Evolutionary conservation across 805 yeast genomes (phyloP), one percentile per base, ranked within the genome.

Genomic region (Metschnikowia kofuensis): DNA sequence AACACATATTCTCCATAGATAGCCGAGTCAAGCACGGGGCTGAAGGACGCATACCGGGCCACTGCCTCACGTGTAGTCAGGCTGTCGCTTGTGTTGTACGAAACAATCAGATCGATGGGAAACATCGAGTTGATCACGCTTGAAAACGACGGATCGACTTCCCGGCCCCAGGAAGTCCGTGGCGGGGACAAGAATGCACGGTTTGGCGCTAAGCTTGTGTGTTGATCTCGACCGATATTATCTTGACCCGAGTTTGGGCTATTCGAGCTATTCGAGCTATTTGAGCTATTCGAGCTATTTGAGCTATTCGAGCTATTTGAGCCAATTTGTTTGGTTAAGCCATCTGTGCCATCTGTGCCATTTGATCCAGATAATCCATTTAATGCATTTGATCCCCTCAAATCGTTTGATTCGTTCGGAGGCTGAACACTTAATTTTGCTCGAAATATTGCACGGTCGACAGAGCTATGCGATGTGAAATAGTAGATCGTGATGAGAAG

Each of bases 1-100:
- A 69, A 52, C 14, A 40, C 57, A 49, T 62, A 72, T 8, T 60
- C 36, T 35, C 69, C 60, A 14, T 34, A n/a, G 27, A 73, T 27
- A 15, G 55, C 53, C 27, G 48, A 56, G 40, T 51, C 63, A 30
- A 73, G 52, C 2, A 72, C 51, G 6, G 73, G 69, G 50, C 75
- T 69, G 57, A 72, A 73, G 2, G 76, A 67, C 7, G 77, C 78
- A 51, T 72, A 73, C 26, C 78, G 56, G 4, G 65, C 75, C 7
- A 60, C 47, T 21, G 70, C 44, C 27, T 58, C 60, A 15, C 52
- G 57, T 7, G 56, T 42, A 6, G 34, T 7, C 15, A 7, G 15
- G 16, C 13, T 53, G 21, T 40, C 44, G 6, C 71, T 54, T 1
- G 57, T 52, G 52, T 71, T 70, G 52, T 61, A 66, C 28, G 60